These are phyloP conservation scores for Sungouiella blattae DNA, from an alignment of 805 yeast genomes.

Conservation along the genomic window DNA sequence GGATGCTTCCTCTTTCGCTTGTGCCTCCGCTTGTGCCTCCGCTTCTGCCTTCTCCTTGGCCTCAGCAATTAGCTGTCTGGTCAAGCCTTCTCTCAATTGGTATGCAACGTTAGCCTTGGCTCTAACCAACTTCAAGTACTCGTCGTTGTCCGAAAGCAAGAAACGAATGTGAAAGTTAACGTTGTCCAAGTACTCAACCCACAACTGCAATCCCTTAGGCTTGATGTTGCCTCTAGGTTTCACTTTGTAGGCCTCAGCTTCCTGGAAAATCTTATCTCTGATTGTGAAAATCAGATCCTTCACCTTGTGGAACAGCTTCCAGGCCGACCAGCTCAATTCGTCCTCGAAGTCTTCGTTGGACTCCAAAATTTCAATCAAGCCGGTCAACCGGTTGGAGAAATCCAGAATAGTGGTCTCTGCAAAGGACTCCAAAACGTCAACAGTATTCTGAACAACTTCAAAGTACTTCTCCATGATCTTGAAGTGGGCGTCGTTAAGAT, in stretches of 20 bases:
- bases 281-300: slow-evolving; percentile 53
- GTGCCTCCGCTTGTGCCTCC: slow-evolving; percentile 2
- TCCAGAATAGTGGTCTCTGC: slow-evolving; percentile 64
- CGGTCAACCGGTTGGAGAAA: slow-evolving; percentile 57
- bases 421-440: slow-evolving; percentile 72
- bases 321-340: slow-evolving; percentile 21
- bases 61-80: slow-evolving; percentile 4
- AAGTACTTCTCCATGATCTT: slow-evolving; percentile 28
- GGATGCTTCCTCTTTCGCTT: slow-evolving; percentile 1
- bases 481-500: slow-evolving; percentile 25
- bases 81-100: slow-evolving; percentile 32
- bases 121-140: slow-evolving; percentile 30
- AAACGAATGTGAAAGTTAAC: slow-evolving; percentile 46
- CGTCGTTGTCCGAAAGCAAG: slow-evolving; percentile 57
- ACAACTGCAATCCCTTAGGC: slow-evolving; percentile 35
- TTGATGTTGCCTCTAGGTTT: slow-evolving; percentile 15
- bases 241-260: slow-evolving; percentile 21
- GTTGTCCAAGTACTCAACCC: slow-evolving; percentile 34
- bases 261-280: slow-evolving; percentile 48
- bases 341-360: slow-evolving; percentile 13
- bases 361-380: slow-evolving; percentile 34
- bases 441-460: slow-evolving; percentile 35
- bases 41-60: slow-evolving; percentile 1
- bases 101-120: slow-evolving; percentile 44
- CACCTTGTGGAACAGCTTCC: slow-evolving; percentile 55